phyloP scores from a whole-genome alignment of 441 rosid genomes.

The Theobroma grandiflorum region DNA sequence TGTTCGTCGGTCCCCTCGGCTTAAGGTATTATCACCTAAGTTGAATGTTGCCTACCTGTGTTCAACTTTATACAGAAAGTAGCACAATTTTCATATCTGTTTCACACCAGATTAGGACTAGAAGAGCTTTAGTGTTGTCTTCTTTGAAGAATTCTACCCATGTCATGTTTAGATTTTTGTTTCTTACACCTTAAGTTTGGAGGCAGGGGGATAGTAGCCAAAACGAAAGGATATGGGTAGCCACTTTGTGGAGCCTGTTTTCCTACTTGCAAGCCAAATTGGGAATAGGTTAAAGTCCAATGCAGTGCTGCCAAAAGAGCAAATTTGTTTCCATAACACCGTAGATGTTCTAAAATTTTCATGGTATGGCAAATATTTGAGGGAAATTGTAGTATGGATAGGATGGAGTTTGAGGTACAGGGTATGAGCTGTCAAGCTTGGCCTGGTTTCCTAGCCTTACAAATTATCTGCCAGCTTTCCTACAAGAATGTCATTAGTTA shows the following conservation, averaged over 20 bases:
- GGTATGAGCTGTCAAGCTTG: neutral
- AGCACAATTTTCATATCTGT: neutral
- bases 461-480: neutral
- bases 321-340: neutral
- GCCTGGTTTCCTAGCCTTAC: neutral
- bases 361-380: neutral
- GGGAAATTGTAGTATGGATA: neutral
- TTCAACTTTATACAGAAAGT: slow-evolving; percentile 4
- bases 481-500: slow-evolving; percentile 19
- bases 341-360: neutral
- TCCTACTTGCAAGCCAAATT: slow-evolving; percentile 1
- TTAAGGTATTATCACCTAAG: slow-evolving; percentile 48
- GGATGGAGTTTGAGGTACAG: slow-evolving; percentile 8
- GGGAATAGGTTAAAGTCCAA: neutral
- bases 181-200: no score
- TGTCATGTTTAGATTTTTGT: no score
- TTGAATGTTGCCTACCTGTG: slow-evolving; percentile 6
- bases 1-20: slow-evolving; percentile 66
- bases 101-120: neutral
- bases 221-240: neutral
- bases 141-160: neutral
- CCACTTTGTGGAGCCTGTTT: neutral
- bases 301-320: neutral
- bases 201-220: neutral
- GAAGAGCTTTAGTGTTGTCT: neutral